Conservation (phyloP, 495 filamentous ascomycete species). For the Rhypophila decipiens region DNA sequence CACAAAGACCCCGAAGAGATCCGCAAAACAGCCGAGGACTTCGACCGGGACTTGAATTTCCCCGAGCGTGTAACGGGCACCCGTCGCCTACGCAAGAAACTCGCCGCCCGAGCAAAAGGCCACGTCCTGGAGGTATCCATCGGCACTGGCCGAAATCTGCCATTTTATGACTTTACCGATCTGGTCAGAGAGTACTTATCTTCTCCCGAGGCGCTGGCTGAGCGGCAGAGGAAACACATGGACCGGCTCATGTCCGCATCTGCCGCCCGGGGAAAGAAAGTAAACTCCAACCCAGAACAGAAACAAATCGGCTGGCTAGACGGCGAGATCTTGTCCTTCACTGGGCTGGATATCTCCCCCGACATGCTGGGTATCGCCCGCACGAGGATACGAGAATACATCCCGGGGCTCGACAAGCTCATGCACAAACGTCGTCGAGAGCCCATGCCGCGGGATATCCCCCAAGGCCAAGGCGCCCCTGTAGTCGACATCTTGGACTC, state of each 20-base stretch:
- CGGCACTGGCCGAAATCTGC: slow-evolving; percentile 83
- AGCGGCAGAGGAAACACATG: slow-evolving; percentile 6
- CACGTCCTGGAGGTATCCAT: slow-evolving; percentile 85
- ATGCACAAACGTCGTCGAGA: slow-evolving; percentile 19
- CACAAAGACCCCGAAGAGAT: slow-evolving; percentile 6
- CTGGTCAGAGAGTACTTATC: slow-evolving; percentile 6
- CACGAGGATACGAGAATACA: slow-evolving; percentile 24
- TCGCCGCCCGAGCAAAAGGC: slow-evolving; percentile 59
- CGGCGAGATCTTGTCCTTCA: slow-evolving; percentile 32
- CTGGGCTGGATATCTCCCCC: slow-evolving; percentile 39
- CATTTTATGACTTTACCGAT: slow-evolving; percentile 57
- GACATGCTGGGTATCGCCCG: slow-evolving; percentile 40
- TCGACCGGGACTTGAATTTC: slow-evolving; percentile 37
- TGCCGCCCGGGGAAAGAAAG: slow-evolving; percentile 1
- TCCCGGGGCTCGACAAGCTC: slow-evolving; percentile 24
- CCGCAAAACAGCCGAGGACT: slow-evolving; percentile 16
- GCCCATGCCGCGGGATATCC: slow-evolving; percentile 4
- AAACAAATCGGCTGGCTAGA: slow-evolving; percentile 3
- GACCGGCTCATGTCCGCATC: slow-evolving; percentile 4
- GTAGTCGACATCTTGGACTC: slow-evolving; percentile 28
- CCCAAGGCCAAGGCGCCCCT: slow-evolving; percentile 9
- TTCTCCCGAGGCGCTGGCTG: slow-evolving; percentile 4
- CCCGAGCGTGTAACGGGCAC: slow-evolving; percentile 64
- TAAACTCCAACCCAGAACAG: neutral
- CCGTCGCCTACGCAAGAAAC: slow-evolving; percentile 49